Evolutionary conservation across 140 eudicot genomes (phyloP).

Genomic region (Anethum foeniculum): DNA sequence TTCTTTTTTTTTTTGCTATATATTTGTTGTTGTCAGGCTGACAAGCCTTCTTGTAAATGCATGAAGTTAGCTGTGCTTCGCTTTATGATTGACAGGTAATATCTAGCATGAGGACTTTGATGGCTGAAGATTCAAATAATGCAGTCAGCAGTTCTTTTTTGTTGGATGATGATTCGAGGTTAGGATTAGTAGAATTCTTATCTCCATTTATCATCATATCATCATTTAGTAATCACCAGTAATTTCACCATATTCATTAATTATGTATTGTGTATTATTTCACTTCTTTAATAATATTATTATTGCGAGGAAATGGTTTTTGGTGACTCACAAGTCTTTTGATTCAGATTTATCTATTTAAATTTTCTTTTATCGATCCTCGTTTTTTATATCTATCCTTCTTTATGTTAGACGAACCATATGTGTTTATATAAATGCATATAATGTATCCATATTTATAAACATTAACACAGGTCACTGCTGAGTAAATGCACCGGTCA

Average conservation of each 20-base stretch:
- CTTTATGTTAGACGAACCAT: not conserved
- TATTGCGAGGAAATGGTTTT: not conserved
- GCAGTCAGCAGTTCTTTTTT: constrained; percentile 28
- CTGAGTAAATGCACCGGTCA: not conserved
- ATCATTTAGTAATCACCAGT: not conserved
- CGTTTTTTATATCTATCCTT: not conserved
- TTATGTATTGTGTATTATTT: not conserved
- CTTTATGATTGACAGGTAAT: constrained; percentile 6
- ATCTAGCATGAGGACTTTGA: constrained; percentile 19
- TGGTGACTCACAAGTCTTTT: not conserved
- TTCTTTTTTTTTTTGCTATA: too few species aligned
- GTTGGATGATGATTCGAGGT: constrained; percentile 27
- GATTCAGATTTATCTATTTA: not conserved
- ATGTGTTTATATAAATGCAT: not conserved
- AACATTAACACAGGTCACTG: not conserved
- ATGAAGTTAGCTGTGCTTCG: not conserved
- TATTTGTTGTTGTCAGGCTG: too few species aligned
- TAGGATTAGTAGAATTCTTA: not conserved
- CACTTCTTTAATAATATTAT: not conserved
- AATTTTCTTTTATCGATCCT: not conserved
- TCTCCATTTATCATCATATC: not conserved
- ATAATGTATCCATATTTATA: not conserved
- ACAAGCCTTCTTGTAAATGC: not conserved
- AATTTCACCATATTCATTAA: not conserved
- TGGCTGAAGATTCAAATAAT: constrained; percentile 28